These are phyloP conservation scores for Aspergillus sp. DNA, from an alignment of 2,329 filamentous ascomycete species.

Conservation along the genomic window DNA sequence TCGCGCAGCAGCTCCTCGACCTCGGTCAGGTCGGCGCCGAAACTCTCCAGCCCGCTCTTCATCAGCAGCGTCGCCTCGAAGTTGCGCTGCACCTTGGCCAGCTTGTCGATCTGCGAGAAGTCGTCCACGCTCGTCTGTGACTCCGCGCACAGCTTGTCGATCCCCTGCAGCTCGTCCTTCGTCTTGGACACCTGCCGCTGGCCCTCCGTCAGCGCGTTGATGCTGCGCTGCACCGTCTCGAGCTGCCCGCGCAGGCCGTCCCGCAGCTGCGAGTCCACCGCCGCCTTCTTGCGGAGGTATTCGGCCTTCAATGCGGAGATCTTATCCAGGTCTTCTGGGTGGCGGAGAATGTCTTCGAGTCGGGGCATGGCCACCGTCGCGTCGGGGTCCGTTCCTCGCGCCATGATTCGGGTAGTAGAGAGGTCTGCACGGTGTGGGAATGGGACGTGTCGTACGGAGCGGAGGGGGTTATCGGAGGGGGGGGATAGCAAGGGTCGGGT, in stretches of 20 bases:
- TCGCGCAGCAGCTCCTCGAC: conserved; percentile 77
- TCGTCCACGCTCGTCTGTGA: conserved; percentile 97
- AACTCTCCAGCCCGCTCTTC: conserved; percentile 85
- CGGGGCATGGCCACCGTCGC: conserved; percentile 67
- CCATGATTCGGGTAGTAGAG: conserved; percentile 28
- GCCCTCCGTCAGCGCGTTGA: conserved; percentile 82
- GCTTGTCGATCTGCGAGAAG: conserved; percentile 76
- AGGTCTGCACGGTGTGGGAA: too few relatives aligned
- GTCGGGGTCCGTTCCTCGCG: conserved; percentile 44
- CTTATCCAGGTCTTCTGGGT: conserved; percentile 97
- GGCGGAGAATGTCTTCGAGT: conserved; percentile 88
- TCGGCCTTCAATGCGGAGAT: conserved; percentile 85
- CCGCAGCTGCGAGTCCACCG: conserved; percentile 86
- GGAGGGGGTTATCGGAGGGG: not conserved
- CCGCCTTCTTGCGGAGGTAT: conserved; percentile 89
- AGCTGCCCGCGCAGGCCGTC: conserved; percentile 87
- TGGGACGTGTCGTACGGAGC: not conserved
- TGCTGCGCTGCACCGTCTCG: conserved; percentile 89
- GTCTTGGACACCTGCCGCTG: conserved; percentile 90
- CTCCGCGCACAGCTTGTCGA: conserved; percentile 95
- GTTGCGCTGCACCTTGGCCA: conserved; percentile 70
- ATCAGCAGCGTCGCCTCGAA: conserved; percentile 93
- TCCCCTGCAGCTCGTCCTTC: conserved; percentile 98
- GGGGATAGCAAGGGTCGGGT: not conserved
- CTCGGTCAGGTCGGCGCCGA: conserved; percentile 71